Evolutionary conservation across 2,329 filamentous ascomycete species (phyloP).

Genomic region (Ascochyta viciae-villosae): DNA sequence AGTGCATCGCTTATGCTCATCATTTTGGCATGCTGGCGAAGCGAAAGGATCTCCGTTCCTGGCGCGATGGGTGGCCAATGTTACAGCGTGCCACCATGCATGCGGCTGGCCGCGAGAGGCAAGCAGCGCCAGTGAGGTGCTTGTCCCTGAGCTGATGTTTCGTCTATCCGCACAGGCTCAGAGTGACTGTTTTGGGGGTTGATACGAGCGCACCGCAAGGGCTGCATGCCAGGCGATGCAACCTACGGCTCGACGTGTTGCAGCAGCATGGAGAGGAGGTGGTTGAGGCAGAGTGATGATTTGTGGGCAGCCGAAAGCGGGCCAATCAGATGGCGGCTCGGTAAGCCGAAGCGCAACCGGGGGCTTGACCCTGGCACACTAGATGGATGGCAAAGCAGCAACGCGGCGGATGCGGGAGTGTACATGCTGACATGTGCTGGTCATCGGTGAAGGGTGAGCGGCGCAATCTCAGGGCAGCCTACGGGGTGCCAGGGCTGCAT

Average conservation of each 20-base stretch:
- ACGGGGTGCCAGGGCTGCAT: slow-evolving; percentile 2
- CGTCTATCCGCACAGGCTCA: neutral
- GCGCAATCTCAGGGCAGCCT: slow-evolving; percentile 5
- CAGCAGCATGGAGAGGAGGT: no score
- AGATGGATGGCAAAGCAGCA: neutral
- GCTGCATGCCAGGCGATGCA: neutral
- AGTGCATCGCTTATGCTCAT: slow-evolving; percentile 14
- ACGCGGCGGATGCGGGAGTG: neutral
- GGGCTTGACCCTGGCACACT: neutral
- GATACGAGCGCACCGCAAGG: neutral
- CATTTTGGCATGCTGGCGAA: slow-evolving; percentile 12
- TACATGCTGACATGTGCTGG: slow-evolving; percentile 1
- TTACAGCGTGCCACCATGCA: slow-evolving; percentile 13
- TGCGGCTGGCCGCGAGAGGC: slow-evolving; percentile 2
- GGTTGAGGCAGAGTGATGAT: neutral
- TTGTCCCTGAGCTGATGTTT: neutral
- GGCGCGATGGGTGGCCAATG: slow-evolving; percentile 1
- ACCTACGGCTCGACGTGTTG: no score
- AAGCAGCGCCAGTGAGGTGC: neutral
- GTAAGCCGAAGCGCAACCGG: no score
- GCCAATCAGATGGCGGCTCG: slow-evolving; percentile 1
- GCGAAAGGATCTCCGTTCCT: slow-evolving; percentile 9
- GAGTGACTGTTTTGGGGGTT: neutral
- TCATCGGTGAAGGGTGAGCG: slow-evolving; percentile 12
- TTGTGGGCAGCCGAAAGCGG: neutral